Evolutionary conservation across 2,329 filamentous ascomycete species (phyloP).

Genomic region (Colletotrichum siamense): DNA sequence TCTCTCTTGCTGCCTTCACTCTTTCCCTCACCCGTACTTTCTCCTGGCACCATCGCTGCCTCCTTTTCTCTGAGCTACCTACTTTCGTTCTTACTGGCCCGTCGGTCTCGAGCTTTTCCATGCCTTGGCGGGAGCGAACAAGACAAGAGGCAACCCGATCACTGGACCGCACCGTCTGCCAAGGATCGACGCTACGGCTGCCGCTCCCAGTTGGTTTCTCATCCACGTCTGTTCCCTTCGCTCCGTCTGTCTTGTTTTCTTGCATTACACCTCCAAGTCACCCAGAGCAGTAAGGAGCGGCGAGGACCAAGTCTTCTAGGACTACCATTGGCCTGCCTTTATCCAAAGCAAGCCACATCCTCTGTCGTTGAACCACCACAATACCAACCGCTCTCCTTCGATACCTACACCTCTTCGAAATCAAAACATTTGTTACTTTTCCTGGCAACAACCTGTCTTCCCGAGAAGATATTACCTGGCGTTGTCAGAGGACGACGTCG

Average conservation of each 20-base stretch:
- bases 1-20: background rate
- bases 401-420: background rate
- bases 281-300: background rate
- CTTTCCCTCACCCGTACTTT: background rate
- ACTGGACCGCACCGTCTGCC: background rate
- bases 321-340: background rate
- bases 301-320: conserved; percentile 1
- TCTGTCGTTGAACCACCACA: background rate
- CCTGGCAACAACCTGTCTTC: background rate
- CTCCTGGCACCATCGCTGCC: background rate
- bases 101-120: background rate
- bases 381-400: background rate
- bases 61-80: background rate
- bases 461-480: background rate
- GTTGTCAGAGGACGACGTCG: background rate
- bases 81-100: background rate
- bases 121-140: background rate
- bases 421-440: background rate
- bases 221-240: background rate
- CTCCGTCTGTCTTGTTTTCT: background rate
- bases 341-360: background rate
- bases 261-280: background rate
- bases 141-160: background rate
- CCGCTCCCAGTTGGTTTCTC: background rate
- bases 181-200: conserved; percentile 18